phyloP scores from a whole-genome alignment of 805 yeast species.

The Alloascoidea africana region DNA sequence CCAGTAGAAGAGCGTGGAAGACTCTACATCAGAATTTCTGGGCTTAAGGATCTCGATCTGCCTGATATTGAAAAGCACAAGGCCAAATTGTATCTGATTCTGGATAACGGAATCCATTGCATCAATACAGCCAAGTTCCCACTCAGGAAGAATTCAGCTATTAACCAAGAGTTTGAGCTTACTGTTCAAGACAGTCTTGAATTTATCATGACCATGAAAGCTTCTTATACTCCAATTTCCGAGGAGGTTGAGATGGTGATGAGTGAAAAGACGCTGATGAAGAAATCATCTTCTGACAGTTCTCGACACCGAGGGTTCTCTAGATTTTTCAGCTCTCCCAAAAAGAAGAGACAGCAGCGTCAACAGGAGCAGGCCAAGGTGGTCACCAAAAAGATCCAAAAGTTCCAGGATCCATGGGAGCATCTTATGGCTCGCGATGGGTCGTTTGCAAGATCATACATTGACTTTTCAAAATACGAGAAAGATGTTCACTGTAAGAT shows the following conservation, averaged over 20 bases:
- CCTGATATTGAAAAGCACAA: conserved; percentile 25
- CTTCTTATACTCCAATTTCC: conserved; percentile 25
- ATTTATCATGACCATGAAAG: conserved; percentile 58
- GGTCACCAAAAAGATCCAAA: conserved; percentile 23
- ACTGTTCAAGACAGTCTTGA: conserved; percentile 46
- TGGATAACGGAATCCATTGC: conserved; percentile 73
- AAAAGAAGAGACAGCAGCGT: conserved; percentile 23
- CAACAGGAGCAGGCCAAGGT: conserved; percentile 10
- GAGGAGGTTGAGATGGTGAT: conserved; percentile 11
- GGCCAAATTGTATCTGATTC: conserved; percentile 28
- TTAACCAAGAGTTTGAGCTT: conserved; percentile 71
- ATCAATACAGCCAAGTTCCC: conserved; percentile 40
- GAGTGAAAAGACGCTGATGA: conserved; percentile 7
- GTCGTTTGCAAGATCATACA: conserved; percentile 68
- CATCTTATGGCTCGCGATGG: conserved; percentile 68
- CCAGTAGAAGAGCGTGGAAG: conserved; percentile 24
- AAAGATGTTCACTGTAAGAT: conserved; percentile 37
- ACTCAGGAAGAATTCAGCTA: conserved; percentile 16
- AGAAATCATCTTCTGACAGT: too few species aligned
- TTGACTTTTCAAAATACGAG: conserved; percentile 46
- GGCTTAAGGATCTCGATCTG: conserved; percentile 27
- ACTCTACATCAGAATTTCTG: conserved; percentile 29
- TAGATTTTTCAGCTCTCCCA: conserved; percentile 15
- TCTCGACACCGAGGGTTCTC: conserved; percentile 10
- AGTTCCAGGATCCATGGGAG: conserved; percentile 25